Evolutionary conservation across 2,329 filamentous ascomycete genomes (phyloP).

Genomic region (Penicillium expansum): DNA sequence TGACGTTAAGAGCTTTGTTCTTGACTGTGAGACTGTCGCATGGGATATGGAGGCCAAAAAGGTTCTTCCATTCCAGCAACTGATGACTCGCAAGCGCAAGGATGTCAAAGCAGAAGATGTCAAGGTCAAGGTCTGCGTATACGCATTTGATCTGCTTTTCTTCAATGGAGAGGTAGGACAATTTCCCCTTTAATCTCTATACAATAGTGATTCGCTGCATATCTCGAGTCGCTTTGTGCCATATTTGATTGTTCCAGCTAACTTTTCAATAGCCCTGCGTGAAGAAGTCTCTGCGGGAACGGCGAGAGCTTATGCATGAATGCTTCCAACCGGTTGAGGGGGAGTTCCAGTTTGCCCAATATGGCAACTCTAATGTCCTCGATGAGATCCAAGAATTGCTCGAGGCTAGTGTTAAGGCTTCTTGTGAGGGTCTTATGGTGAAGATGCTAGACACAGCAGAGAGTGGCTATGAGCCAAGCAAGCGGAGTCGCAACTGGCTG

Average conservation of each 20-base stretch:
- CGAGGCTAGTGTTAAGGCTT: constrained; percentile 92
- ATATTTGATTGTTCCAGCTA: neutral
- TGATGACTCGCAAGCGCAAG: constrained; percentile 98
- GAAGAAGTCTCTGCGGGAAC: constrained; percentile 79
- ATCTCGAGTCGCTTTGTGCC: neutral
- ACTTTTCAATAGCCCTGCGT: constrained; percentile 61
- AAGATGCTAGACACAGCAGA: constrained; percentile 96
- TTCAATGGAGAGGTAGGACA: constrained; percentile 72
- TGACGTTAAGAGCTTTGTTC: constrained; percentile 88
- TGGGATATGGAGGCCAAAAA: constrained; percentile 97
- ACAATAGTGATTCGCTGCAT: neutral
- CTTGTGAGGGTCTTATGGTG: constrained; percentile 97
- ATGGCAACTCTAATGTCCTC: constrained; percentile 80
- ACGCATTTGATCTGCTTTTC: constrained; percentile 92
- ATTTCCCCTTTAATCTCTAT: neutral
- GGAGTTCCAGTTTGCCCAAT: constrained; percentile 86
- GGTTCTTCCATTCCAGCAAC: constrained; percentile 91
- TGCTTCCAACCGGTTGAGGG: constrained; percentile 79
- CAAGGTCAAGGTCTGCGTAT: constrained; percentile 95
- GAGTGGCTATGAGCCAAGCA: constrained; percentile 93
- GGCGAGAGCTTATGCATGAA: constrained; percentile 69
- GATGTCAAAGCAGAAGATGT: constrained; percentile 94
- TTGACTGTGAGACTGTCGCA: constrained; percentile 97
- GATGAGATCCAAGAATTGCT: constrained; percentile 91
- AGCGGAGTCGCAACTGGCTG: constrained; percentile 95